Base-by-base conservation (phyloP, 2,329 filamentous ascomycete genomes). In the Furcasterigmium furcatum region DNA sequence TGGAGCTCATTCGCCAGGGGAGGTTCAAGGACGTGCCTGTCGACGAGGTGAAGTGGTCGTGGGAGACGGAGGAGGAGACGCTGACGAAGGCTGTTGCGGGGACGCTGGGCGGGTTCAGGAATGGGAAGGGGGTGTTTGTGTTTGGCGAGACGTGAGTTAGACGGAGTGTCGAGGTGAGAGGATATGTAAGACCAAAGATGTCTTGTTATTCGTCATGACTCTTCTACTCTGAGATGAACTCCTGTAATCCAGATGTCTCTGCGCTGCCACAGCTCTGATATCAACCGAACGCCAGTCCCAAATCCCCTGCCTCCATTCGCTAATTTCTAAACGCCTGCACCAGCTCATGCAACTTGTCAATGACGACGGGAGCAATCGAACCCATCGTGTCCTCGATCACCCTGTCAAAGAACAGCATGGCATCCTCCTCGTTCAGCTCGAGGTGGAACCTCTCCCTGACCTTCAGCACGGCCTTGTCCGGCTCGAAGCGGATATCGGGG, bases 401-500 rank as follows among this genome's bases (percentile, higher is more conserved):
- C 51, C 87, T 81, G 57, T 95, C 91, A 63, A 97, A 87, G 62
- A 92, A 84, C 42, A 88, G 73, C 48, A 96, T 87, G 2, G 94
- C 92, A 59, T 97, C 92, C 60, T 96, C 91, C 64, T 99, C 94
- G 40, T 78, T 87, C 62, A 95, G 80, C 61, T 96, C 92, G 41
- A 99, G 66, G 67, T 95, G 91, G 64, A 99, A 96, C 30, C 94
- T 75, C 69, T 99, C 94, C 62, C 94, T 86, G 5, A 99, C 92
- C 70, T 97, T 99, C 56, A 91, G 73, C 14, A 97, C 92, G 10
- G 90, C 91, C 69, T 95, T 95, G 66, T 96, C 91, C 10, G 90
- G 88, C 68, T 96, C 91, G 19, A 95, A 78, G 47, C 87, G 85
- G 59, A 99, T 95, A 57, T 97, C 95, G 0, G 91, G 94, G 48